A percentile compares a stretch with the other conserved stretches of the same genome.
Evolutionary conservation across 2,329 filamentous ascomycete species (phyloP).

Genomic region (Elsinoe perseae): DNA sequence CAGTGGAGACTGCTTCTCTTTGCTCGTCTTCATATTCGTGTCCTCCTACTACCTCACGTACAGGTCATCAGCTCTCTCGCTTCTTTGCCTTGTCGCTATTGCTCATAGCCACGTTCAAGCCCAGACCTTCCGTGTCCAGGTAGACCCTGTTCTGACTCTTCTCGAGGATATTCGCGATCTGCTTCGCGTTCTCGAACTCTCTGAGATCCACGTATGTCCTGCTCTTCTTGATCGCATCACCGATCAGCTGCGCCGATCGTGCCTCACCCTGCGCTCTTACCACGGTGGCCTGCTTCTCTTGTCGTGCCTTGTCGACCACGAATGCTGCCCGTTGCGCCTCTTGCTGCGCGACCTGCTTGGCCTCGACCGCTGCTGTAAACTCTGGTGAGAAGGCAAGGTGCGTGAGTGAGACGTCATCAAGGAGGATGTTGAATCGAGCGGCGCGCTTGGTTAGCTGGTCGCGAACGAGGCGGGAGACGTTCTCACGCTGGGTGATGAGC

Average conservation of each 20-base stretch:
- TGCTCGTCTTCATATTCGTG: not conserved
- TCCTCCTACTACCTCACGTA: not conserved
- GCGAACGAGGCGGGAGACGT: constrained; percentile 80
- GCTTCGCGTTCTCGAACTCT: constrained; percentile 92
- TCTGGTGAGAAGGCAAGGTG: constrained; percentile 63
- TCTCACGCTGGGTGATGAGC: constrained; percentile 98
- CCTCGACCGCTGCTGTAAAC: constrained; percentile 61
- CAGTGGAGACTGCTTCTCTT: not conserved
- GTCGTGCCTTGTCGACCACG: constrained; percentile 94
- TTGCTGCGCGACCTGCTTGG: constrained; percentile 68
- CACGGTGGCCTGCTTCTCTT: constrained; percentile 99
- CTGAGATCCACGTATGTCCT: constrained; percentile 93
- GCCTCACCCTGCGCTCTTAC: constrained; percentile 99
- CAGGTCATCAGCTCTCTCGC: constrained; percentile 1
- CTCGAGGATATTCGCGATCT: constrained; percentile 81
- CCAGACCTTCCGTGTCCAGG: constrained; percentile 82
- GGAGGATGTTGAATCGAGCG: constrained; percentile 90
- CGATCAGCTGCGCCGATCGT: constrained; percentile 92
- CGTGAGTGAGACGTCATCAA: constrained; percentile 95
- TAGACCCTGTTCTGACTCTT: constrained; percentile 90
- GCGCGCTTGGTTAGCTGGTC: constrained; percentile 89
- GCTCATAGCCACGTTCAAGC: constrained; percentile 66
- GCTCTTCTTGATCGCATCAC: constrained; percentile 99
- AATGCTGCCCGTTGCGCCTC: constrained; percentile 96
- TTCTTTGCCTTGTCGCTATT: constrained; percentile 30